Evolutionary conservation across 1,139 yeast genomes (phyloP).

Genomic region (Geotrichum aggregatum): DNA sequence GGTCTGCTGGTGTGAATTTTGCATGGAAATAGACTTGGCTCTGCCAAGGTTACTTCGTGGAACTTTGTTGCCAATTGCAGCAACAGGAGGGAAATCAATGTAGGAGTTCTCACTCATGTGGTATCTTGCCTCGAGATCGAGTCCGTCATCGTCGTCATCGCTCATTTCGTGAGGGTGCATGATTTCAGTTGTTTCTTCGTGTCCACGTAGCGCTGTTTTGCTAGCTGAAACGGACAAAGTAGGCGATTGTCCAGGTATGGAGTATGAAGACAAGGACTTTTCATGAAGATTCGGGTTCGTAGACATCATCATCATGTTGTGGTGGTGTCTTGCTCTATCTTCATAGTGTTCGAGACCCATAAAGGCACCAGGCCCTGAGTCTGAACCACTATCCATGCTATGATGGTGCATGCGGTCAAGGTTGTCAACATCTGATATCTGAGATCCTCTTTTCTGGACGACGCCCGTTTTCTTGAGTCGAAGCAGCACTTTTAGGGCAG

Average conservation of each 20-base stretch:
- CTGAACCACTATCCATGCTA: background rate
- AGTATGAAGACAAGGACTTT: constrained; percentile 1
- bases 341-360: constrained; percentile 17
- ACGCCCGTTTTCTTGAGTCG: constrained; percentile 19
- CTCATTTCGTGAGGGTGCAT: constrained; percentile 7
- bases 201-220: constrained; percentile 10
- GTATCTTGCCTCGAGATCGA: constrained; percentile 4
- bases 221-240: constrained; percentile 7
- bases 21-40: constrained; percentile 5
- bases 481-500: constrained; percentile 32
- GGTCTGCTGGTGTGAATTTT: background rate
- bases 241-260: constrained; percentile 4
- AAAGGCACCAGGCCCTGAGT: constrained; percentile 1
- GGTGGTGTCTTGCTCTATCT: constrained; percentile 16
- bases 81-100: constrained; percentile 5
- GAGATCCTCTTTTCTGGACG: constrained; percentile 15
- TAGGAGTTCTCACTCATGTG: constrained; percentile 2
- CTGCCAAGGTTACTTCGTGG: constrained; percentile 7
- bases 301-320: constrained; percentile 12
- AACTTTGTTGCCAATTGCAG: background rate
- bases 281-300: constrained; percentile 3
- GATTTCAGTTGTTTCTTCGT: constrained; percentile 12
- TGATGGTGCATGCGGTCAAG: constrained; percentile 6
- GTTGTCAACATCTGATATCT: constrained; percentile 12
- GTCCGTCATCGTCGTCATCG: constrained; percentile 14